A percentile compares a stretch with the other conserved stretches of the same genome.
phyloP scores from a whole-genome alignment of 805 yeast genomes.

The Saturnispora halmiae region DNA sequence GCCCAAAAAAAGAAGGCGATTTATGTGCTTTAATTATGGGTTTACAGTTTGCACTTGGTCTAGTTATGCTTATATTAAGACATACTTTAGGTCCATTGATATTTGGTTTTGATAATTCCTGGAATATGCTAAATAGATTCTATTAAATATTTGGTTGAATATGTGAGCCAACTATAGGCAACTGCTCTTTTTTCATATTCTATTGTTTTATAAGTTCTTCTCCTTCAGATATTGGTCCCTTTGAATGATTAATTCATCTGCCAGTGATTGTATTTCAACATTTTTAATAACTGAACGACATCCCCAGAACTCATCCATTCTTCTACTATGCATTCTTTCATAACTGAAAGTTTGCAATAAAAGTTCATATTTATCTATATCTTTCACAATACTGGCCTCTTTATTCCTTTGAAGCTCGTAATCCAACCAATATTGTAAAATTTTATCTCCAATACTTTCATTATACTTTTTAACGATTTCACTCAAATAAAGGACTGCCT shows the following conservation, averaged over 20 bases:
- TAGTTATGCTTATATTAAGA: slow-evolving; percentile 57
- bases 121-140: slow-evolving; percentile 29
- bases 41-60: slow-evolving; percentile 59
- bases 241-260: slow-evolving; percentile 46
- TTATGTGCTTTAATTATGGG: slow-evolving; percentile 53
- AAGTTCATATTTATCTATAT: slow-evolving; percentile 87
- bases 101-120: slow-evolving; percentile 81
- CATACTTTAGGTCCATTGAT: slow-evolving; percentile 80
- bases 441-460: slow-evolving; percentile 48
- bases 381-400: slow-evolving; percentile 89
- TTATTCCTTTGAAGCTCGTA: slow-evolving; percentile 75
- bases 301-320: slow-evolving; percentile 59
- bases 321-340: slow-evolving; percentile 55
- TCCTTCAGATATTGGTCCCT: slow-evolving; percentile 35
- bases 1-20: slow-evolving; percentile 80
- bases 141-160: slow-evolving; percentile 12
- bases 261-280: slow-evolving; percentile 58
- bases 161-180: too few relatives aligned
- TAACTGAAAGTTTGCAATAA: slow-evolving; percentile 76
- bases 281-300: slow-evolving; percentile 60
- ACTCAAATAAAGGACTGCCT: slow-evolving; percentile 58
- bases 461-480: slow-evolving; percentile 59
- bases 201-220: slow-evolving; percentile 1
- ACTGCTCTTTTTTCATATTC: too few relatives aligned
- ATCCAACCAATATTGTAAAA: slow-evolving; percentile 71